Conservation (phyloP, 805 yeast species). For the Diddensiella caesifluorescens region DNA sequence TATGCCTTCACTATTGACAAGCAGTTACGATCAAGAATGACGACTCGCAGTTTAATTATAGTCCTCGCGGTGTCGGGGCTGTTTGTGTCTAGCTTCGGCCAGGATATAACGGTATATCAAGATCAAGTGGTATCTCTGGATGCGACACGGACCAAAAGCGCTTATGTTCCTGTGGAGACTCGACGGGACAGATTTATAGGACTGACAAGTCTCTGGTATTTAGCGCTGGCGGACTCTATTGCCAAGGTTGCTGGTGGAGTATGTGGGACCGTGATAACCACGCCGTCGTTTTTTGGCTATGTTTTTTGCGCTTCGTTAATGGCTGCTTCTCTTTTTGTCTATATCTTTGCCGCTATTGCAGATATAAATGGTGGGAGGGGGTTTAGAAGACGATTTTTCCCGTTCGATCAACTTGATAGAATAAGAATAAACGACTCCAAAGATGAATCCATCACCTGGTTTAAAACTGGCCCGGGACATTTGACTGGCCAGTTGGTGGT, state of each 20-base stretch:
- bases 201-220: not conserved
- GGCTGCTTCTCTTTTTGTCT: conserved; percentile 1
- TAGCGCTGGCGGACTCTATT: conserved; percentile 2
- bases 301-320: not conserved
- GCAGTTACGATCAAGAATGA: no score
- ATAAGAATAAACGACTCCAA: not conserved
- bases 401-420: not conserved
- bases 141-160: no score
- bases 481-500: not conserved
- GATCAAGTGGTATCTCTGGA: no score
- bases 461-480: not conserved
- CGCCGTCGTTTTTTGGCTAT: not conserved
- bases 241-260: conserved; percentile 3
- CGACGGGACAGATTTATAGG: conserved; percentile 1
- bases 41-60: no score
- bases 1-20: no score
- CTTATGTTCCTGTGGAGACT: no score
- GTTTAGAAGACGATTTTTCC: conserved; percentile 1
- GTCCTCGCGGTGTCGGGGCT: no score
- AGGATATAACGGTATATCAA: no score
- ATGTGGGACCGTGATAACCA: not conserved
- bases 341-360: conserved; percentile 1
- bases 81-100: no score
- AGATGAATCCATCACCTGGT: not conserved
- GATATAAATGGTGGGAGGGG: not conserved